Evolutionary conservation across 2,329 filamentous ascomycete species (phyloP).

Genomic region (Trichoderma koningiopsis): DNA sequence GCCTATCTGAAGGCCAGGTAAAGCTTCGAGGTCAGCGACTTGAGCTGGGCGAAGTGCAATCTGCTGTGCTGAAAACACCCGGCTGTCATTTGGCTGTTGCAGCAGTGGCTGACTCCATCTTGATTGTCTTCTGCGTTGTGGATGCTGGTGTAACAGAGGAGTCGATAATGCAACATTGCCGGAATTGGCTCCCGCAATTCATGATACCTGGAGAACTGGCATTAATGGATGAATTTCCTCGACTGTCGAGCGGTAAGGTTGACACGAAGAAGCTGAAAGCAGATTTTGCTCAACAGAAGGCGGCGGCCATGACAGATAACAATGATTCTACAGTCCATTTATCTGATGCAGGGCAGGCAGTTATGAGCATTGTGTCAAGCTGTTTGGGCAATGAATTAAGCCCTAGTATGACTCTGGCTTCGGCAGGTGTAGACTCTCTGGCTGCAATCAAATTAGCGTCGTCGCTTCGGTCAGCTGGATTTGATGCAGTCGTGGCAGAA

Average conservation of each 20-base stretch:
- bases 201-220: constrained; percentile 81
- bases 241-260: constrained; percentile 80
- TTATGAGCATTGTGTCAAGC: constrained; percentile 46
- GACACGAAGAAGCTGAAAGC: constrained; percentile 67
- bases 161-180: constrained; percentile 62
- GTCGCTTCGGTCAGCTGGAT: constrained; percentile 58
- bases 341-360: constrained; percentile 32
- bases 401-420: constrained; percentile 48
- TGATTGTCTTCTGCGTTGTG: constrained; percentile 75
- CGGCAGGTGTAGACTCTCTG: constrained; percentile 66
- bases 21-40: constrained; percentile 84
- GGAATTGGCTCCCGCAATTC: constrained; percentile 74
- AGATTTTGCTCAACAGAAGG: constrained; percentile 43
- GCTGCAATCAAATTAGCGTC: constrained; percentile 59
- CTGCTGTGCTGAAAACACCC: constrained; percentile 62
- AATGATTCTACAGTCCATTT: constrained; percentile 19
- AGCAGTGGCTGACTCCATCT: constrained; percentile 64
- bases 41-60: constrained; percentile 77
- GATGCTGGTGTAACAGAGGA: constrained; percentile 42
- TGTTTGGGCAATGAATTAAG: constrained; percentile 45
- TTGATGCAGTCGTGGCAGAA: constrained; percentile 58
- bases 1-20: constrained; percentile 78
- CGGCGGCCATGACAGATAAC: constrained; percentile 5
- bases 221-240: constrained; percentile 65
- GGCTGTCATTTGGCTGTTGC: constrained; percentile 68